phyloP scores from a whole-genome alignment of 371 early-diverging fungal species.

The Syncephalastrum monosporum region DNA sequence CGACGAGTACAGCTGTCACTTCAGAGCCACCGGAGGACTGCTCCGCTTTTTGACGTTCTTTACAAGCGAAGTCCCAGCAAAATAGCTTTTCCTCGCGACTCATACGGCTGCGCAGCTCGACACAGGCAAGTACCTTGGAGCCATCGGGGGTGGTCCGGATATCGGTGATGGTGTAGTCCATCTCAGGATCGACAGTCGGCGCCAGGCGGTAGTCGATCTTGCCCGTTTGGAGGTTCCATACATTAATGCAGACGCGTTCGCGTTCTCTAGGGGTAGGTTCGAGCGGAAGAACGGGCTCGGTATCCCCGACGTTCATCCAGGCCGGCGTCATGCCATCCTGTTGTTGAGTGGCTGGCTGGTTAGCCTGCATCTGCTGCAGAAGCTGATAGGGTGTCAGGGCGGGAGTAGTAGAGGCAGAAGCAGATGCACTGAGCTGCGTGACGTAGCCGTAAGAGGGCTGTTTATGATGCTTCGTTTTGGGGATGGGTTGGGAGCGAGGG shows the following conservation, averaged over 20 bases:
- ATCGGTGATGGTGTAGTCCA: constrained; percentile 36
- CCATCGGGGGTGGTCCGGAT: constrained; percentile 23
- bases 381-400: constrained; percentile 41
- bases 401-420: constrained; percentile 3
- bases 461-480: background rate
- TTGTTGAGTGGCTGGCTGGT: background rate
- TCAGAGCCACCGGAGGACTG: constrained; percentile 9
- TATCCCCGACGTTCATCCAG: background rate
- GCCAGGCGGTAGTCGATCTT: constrained; percentile 44
- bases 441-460: constrained; percentile 12
- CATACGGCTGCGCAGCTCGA: constrained; percentile 26
- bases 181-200: constrained; percentile 13
- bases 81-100: constrained; percentile 26
- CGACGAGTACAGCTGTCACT: constrained; percentile 19
- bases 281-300: background rate
- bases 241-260: constrained; percentile 49
- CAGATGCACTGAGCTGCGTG: constrained; percentile 18
- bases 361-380: constrained; percentile 3
- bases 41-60: background rate
- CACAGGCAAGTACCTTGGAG: constrained; percentile 25
- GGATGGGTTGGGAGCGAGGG: background rate
- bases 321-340: background rate
- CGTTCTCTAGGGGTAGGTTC: constrained; percentile 10
- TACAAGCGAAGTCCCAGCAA: constrained; percentile 38
- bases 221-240: constrained; percentile 58